Evolutionary conservation across 257 asterid genomes (phyloP), one percentile per base, ranked within the genome.

Genomic region (Striga asiatica): DNA sequence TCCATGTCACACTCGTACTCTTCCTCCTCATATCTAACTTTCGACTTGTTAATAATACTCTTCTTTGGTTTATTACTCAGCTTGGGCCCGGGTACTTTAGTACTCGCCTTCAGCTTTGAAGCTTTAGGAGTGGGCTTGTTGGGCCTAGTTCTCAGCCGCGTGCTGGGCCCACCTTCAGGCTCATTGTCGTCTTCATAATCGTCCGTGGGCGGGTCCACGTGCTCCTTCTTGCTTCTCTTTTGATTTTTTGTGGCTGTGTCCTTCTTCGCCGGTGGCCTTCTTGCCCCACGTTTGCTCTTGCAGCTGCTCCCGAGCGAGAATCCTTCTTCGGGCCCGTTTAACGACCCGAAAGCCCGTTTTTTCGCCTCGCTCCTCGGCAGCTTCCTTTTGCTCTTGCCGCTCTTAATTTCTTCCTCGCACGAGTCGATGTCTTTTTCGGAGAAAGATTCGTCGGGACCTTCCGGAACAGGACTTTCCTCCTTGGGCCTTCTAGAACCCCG

Each of bases 141-240:
- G n/a, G n/a, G n/a, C n/a, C 98, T 72, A 71, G 73, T 82, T 66
- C 98, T 77, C 50, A 88, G 80, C 22, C 98, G 97, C 2, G 94
- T 78, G 77, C 93, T 84, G 17, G 93, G 93, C 64, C 95, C 92
- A 18, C 94, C 98, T 53, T 78, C 93, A 25, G 29, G 62, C 61
- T 82, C 89, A 20, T 77, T n/a, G n/a, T n/a, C 81, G 12, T 20
- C 29, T 49, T 74, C 78, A 23, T n/a, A n/a, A n/a, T n/a, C n/a
- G n/a, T n/a, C n/a, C n/a, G 8, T 27, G 50, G 31, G 53, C 4
- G 66, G 29, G 54, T 71, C n/a, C n/a, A n/a, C 51, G 0, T 13
- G 17, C 41, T 37, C 60, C 27, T 60, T 71, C 77, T 71, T 74
- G 69, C 60, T 66, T 66, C 53, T 65, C 41, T 47, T 56, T 64